Evolutionary conservation across 2,329 filamentous ascomycete species (phyloP).

Genomic region (Colletotrichum karsti): DNA sequence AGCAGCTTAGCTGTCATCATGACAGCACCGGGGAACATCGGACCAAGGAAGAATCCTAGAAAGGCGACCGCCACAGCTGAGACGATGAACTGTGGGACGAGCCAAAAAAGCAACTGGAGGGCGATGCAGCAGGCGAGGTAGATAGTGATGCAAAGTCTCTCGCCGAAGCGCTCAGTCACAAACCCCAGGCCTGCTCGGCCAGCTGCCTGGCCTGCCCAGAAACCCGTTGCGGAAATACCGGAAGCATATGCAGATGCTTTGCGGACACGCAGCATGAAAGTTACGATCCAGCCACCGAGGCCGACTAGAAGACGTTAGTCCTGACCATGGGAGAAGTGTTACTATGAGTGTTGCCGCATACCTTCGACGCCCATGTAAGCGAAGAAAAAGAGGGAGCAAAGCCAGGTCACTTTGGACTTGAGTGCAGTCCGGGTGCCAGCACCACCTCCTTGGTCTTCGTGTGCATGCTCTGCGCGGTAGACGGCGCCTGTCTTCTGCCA

Average conservation of each 20-base stretch:
- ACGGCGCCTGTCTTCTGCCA: conserved; percentile 65
- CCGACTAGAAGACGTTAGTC: conserved; percentile 51
- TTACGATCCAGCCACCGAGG: conserved; percentile 81
- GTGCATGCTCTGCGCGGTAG: conserved; percentile 54
- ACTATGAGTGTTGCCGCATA: conserved; percentile 20
- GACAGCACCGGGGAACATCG: conserved; percentile 76
- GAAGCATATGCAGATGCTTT: conserved; percentile 71
- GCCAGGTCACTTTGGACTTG: conserved; percentile 66
- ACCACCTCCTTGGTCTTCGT: conserved; percentile 34
- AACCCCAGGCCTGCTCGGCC: conserved; percentile 75
- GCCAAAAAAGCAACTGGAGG: conserved; percentile 67
- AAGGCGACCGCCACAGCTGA: conserved; percentile 70
- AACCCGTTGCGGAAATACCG: conserved; percentile 78
- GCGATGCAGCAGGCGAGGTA: conserved; percentile 70
- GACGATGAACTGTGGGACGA: conserved; percentile 67
- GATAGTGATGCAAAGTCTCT: conserved; percentile 64
- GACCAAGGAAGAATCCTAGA: conserved; percentile 79
- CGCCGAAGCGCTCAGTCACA: conserved; percentile 73
- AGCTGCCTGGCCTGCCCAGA: conserved; percentile 81
- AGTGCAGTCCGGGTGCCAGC: conserved; percentile 49
- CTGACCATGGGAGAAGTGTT: not conserved
- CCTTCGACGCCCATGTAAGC: conserved; percentile 78
- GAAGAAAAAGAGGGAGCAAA: conserved; percentile 74
- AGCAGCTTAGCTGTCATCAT: conserved; percentile 77
- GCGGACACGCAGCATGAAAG: conserved; percentile 79